phyloP scores from a whole-genome alignment of 1,284 basidiomycete genomes.

The Inonotus obliquus region DNA sequence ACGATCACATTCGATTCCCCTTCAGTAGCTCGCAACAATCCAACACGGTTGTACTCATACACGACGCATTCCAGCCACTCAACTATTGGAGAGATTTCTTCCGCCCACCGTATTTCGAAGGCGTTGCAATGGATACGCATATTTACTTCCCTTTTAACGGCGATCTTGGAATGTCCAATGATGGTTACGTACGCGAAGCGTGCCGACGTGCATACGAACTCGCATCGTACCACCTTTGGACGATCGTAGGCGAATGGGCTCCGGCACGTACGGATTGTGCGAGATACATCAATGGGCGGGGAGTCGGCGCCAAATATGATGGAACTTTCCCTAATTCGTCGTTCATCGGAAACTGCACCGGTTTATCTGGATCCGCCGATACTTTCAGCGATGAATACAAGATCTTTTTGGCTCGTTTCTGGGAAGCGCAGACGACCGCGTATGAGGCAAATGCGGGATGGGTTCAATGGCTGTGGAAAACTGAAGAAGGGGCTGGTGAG shows the following conservation, averaged over 20 bases:
- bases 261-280: constrained; percentile 85
- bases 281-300: constrained; percentile 68
- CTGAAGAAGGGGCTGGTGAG: constrained; percentile 64
- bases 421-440: constrained; percentile 68
- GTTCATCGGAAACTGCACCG: constrained; percentile 67
- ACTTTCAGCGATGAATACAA: constrained; percentile 81
- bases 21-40: constrained; percentile 53
- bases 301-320: constrained; percentile 75
- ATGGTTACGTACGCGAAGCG: constrained; percentile 62
- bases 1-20: constrained; percentile 68
- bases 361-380: constrained; percentile 65
- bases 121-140: constrained; percentile 81
- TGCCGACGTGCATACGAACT: constrained; percentile 49
- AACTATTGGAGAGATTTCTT: constrained; percentile 73
- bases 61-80: constrained; percentile 83
- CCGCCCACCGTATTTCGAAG: constrained; percentile 49
- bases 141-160: constrained; percentile 78
- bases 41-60: constrained; percentile 65
- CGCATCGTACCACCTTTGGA: constrained; percentile 59
- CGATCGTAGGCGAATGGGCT: constrained; percentile 84
- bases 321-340: constrained; percentile 65
- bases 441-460: constrained; percentile 65
- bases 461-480: constrained; percentile 59
- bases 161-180: constrained; percentile 47
- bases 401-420: constrained; percentile 75